Conservation (phyloP, 176 grass and related monocot genomes). For the Carex cristatella region DNA sequence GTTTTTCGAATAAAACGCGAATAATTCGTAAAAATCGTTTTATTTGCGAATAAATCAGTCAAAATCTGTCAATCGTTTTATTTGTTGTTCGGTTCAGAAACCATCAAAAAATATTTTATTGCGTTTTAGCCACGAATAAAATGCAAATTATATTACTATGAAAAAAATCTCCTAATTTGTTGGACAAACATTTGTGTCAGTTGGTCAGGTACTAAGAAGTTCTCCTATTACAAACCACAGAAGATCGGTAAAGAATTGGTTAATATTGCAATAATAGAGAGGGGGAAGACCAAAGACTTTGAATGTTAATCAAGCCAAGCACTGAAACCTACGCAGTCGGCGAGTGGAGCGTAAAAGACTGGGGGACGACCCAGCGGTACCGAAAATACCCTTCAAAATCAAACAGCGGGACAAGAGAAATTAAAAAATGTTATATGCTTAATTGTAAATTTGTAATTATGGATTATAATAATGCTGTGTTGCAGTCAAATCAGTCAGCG, state of each 20-base stretch:
- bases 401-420: not conserved
- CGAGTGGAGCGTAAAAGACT: not conserved
- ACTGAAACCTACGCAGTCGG: too few relatives aligned
- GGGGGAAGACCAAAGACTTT: not conserved
- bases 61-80: too few relatives aligned
- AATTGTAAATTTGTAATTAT: not conserved
- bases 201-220: not conserved
- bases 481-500: too few relatives aligned
- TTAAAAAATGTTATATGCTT: not conserved
- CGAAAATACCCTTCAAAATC: not conserved
- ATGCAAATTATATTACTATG: too few relatives aligned
- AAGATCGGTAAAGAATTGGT: not conserved
- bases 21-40: too few relatives aligned
- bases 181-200: not conserved
- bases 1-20: too few relatives aligned
- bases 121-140: too few relatives aligned
- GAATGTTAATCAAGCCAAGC: not conserved
- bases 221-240: not conserved
- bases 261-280: too few relatives aligned
- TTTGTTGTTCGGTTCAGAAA: too few relatives aligned
- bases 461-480: not conserved
- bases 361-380: not conserved
- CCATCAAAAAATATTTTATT: too few relatives aligned
- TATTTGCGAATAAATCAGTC: too few relatives aligned
- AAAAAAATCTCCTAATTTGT: not conserved